Base-by-base conservation (phyloP, 805 yeast species). In the Vanderwaltozyma verrucispora region DNA sequence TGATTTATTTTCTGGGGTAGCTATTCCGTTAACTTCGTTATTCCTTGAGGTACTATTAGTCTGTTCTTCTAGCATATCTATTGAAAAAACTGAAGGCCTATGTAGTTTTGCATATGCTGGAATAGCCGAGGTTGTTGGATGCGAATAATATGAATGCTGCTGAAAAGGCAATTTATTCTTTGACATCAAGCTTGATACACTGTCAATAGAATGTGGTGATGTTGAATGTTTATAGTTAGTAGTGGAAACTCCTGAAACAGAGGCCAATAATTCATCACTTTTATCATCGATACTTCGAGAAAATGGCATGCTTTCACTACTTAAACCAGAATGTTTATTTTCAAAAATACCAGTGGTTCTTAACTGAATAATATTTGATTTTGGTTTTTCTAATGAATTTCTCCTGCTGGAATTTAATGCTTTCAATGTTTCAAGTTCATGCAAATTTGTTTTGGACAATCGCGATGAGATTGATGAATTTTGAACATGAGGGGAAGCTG, bases 31-130 rank as follows among this genome's bases (percentile, higher is more conserved):
- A n/a, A n/a, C n/a, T n/a, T n/a, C n/a, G n/a, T 27, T 14, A 3
- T 2, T 20, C 24, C 18, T 16, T 2, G 14, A 14, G 8, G 21
- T 32, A 7, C 15, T 30, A 11, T 33, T 23, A 9, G 10, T 36
- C 28, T 37, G 43, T 25, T 44, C 42, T 21, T 32, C 41, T 34
- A 46, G 35, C 23, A 48, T 40, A 19, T 43, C 48, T 2, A 46
- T 42, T 7, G 47, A 41, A n/a, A 43, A 48, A n/a, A 46, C 36
- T 3, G 39, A 46, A 5, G 59, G 60, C 37, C 47, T 49, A 35
- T 57, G 63, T 16, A 58, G 35, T 30, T 53, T 57, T 3, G 62
- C 64, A 38, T 58, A 59, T 1, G 59, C 62, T 5, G 60, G 53
- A 2, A 54, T 44, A 11, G 60, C 49, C 13, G 51, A 50, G 3